Evolutionary conservation across 164 flowering plant genomes (phyloP).

Genomic region (Annona cherimola): DNA sequence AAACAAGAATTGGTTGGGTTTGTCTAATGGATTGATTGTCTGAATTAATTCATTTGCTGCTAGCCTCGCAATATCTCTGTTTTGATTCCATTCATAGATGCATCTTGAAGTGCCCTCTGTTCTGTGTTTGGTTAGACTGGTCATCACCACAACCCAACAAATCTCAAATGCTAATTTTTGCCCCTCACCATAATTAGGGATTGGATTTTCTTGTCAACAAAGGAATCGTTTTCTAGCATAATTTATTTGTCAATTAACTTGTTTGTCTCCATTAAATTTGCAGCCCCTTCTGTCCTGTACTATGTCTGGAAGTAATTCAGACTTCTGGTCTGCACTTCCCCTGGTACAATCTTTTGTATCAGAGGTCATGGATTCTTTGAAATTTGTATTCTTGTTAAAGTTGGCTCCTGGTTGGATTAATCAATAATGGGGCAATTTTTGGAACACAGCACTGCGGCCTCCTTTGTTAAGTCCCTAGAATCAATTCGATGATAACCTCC

Average conservation of each 20-base stretch:
- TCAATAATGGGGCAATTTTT: slow-evolving; percentile 10
- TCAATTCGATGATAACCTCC: slow-evolving; percentile 57
- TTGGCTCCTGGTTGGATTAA: neutral
- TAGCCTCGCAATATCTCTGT: too few relatives aligned
- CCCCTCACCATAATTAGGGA: neutral
- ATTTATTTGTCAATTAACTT: too few relatives aligned
- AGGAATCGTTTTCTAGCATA: neutral
- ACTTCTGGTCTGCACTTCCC: slow-evolving; percentile 77
- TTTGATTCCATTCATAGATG: too few relatives aligned
- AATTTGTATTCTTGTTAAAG: neutral
- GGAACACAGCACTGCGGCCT: slow-evolving; percentile 75
- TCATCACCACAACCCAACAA: too few relatives aligned
- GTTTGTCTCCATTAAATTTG: slow-evolving; percentile 4
- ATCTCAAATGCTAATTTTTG: too few relatives aligned
- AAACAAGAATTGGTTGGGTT: too few relatives aligned
- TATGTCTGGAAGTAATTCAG: slow-evolving; percentile 48
- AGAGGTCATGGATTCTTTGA: slow-evolving; percentile 24
- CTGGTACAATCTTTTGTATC: slow-evolving; percentile 86
- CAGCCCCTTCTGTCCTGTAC: slow-evolving; percentile 70
- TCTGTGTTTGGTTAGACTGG: too few relatives aligned
- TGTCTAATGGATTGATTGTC: too few relatives aligned
- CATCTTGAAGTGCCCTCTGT: too few relatives aligned
- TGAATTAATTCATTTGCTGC: too few relatives aligned
- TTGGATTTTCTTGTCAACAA: neutral
- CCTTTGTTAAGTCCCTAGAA: slow-evolving; percentile 37